These are phyloP conservation scores for Aspergillus fumigatus DNA, from an alignment of 2,329 filamentous ascomycete genomes.

Conservation along the genomic window DNA sequence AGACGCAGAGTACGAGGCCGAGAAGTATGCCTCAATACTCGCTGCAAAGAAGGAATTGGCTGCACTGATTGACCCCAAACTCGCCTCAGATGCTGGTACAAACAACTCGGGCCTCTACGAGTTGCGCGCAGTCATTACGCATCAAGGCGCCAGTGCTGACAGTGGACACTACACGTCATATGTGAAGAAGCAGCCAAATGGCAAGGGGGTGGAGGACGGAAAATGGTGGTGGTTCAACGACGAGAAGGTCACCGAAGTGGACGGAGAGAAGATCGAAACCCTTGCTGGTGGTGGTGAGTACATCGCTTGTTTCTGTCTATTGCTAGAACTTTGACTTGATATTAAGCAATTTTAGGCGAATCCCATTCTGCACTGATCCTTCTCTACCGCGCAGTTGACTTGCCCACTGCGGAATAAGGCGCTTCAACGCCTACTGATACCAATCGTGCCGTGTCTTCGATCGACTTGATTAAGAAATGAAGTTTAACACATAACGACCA, in stretches of 20 bases:
- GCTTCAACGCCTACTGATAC: not conserved
- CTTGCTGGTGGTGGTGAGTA: conserved; percentile 76
- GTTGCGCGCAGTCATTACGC: conserved; percentile 86
- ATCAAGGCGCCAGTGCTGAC: conserved; percentile 94
- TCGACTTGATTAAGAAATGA: not conserved
- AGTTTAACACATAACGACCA: not conserved
- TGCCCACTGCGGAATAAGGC: conserved; percentile 39
- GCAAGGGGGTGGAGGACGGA: conserved; percentile 75
- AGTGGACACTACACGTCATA: conserved; percentile 98
- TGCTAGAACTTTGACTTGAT: not conserved
- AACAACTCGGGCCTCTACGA: conserved; percentile 97
- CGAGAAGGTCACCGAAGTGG: conserved; percentile 91
- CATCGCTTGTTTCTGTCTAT: not conserved
- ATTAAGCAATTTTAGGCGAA: conserved; percentile 34
- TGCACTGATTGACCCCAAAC: conserved; percentile 67
- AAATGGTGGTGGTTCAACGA: conserved; percentile 99
- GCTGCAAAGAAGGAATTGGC: conserved; percentile 84
- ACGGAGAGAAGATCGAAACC: conserved; percentile 82
- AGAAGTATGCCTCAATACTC: conserved; percentile 69
- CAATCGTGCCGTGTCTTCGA: not conserved
- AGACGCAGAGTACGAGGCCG: conserved; percentile 85
- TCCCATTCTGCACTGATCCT: conserved; percentile 49
- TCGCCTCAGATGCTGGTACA: conserved; percentile 71
- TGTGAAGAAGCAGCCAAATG: conserved; percentile 82
- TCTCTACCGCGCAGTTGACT: conserved; percentile 47